Percentiles rank a stretch among this genome's conserved stretches.
Conservation (phyloP, 352 stramenopile species). For the Pythium brassicae region DNA sequence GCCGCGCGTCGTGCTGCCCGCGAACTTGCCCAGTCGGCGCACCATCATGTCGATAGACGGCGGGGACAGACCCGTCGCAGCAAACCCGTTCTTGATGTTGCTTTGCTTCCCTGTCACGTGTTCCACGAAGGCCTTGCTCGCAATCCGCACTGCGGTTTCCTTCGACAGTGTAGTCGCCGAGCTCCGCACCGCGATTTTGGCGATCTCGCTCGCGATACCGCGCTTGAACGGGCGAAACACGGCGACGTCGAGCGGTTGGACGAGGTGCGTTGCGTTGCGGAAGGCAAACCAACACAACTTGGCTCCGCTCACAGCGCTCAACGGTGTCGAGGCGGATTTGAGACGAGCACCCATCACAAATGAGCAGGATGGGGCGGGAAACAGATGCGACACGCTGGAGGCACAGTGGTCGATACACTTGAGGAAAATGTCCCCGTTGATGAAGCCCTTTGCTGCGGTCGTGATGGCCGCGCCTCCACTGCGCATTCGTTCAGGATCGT, state of each 20-base stretch:
- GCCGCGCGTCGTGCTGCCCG: slow-evolving; percentile 2
- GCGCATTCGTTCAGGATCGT: slow-evolving; percentile 4
- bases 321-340: no score
- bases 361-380: background rate
- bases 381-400: background rate
- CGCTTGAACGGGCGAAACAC: slow-evolving; percentile 4
- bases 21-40: slow-evolving; percentile 6
- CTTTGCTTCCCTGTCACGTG: slow-evolving; percentile 4
- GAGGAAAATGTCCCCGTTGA: background rate
- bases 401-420: slow-evolving; percentile 4
- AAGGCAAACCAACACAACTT: slow-evolving; percentile 2
- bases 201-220: slow-evolving; percentile 4
- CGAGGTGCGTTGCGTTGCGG: slow-evolving; percentile 5
- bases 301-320: background rate
- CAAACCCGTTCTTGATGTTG: slow-evolving; percentile 9
- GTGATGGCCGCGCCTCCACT: background rate
- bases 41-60: slow-evolving; percentile 9
- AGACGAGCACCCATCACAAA: background rate
- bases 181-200: background rate
- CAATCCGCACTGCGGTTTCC: background rate
- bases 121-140: slow-evolving; percentile 7
- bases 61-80: slow-evolving; percentile 5
- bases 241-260: slow-evolving; percentile 9
- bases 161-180: slow-evolving; percentile 1
- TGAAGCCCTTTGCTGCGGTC: background rate